phyloP scores from a whole-genome alignment of 106 monocot genomes.

The Acorus calamus region DNA sequence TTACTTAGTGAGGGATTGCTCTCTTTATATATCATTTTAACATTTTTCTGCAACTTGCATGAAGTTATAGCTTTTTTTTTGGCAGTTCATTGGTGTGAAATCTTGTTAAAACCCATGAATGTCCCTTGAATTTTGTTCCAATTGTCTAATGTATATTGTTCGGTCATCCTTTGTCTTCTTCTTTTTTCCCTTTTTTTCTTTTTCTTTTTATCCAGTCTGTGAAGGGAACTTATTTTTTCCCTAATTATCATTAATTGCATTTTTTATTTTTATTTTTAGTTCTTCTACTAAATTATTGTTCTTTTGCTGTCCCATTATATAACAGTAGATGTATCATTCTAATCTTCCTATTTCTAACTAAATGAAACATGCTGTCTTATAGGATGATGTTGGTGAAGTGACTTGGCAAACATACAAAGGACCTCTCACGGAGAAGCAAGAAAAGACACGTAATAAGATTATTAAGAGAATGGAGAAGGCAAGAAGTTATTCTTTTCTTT shows the following conservation, averaged over 20 bases:
- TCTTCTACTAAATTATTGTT: too few species aligned
- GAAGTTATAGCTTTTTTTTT: not conserved
- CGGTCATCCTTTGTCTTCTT: too few species aligned
- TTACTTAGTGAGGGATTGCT: too few species aligned
- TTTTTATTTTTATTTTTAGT: too few species aligned
- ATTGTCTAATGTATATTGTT: not conserved
- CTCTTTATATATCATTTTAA: not conserved
- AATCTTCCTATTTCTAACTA: too few species aligned
- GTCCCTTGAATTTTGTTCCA: not conserved
- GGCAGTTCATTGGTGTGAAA: not conserved
- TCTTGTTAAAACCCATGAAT: not conserved
- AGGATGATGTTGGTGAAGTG: conserved; percentile 75
- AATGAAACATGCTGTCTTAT: conserved; percentile 9
- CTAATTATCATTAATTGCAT: too few species aligned
- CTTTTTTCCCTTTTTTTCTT: too few species aligned
- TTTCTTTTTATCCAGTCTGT: too few species aligned
- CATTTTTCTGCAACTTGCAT: not conserved
- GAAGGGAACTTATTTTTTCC: too few species aligned
- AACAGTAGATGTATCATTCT: too few species aligned
- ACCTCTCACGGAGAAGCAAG: conserved; percentile 88
- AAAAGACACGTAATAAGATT: conserved; percentile 84
- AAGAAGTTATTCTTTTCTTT: conserved; percentile 7
- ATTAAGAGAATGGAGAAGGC: conserved; percentile 92
- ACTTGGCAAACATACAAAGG: conserved; percentile 97
- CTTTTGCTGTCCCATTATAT: too few species aligned